Percentiles rank a stretch among this genome's conserved stretches.
These are phyloP conservation scores for Neocallimastix lanati DNA, from an alignment of 192 early-diverging fungal species.

Conservation along the genomic window DNA sequence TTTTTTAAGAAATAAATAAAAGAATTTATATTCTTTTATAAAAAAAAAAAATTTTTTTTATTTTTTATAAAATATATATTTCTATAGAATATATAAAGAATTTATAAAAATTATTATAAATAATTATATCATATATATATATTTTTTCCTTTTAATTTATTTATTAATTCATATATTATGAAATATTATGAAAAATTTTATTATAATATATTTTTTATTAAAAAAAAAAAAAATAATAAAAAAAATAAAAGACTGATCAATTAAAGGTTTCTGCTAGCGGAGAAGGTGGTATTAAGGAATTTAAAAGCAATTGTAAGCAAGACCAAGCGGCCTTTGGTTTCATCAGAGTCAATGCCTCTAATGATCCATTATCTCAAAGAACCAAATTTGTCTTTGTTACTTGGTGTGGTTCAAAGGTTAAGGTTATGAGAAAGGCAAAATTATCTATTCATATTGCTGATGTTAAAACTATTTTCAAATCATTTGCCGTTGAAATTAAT, in stretches of 20 bases:
- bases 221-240: no score
- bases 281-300: conserved; percentile 43
- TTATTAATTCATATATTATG: no score
- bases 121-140: no score
- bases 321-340: conserved; percentile 63
- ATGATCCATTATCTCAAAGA: conserved; percentile 37
- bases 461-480: conserved; percentile 49
- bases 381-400: conserved; percentile 42
- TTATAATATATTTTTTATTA: no score
- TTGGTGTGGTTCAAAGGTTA: conserved; percentile 50
- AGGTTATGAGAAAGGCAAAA: conserved; percentile 63
- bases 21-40: no score
- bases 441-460: conserved; percentile 59
- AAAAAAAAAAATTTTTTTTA: no score
- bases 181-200: no score
- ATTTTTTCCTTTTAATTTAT: no score
- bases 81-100: no score
- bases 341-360: conserved; percentile 41
- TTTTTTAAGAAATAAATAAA: no score
- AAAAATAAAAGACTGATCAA: conserved; percentile 16
- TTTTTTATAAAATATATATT: no score
- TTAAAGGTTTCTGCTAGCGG: conserved; percentile 14
- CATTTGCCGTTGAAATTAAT: conserved; percentile 53
- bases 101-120: no score
- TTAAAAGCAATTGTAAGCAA: conserved; percentile 27